Evolutionary conservation across 116 monocot genomes (phyloP), one percentile per base, ranked within the genome.

Genomic region (Dioscorea cayenensis): DNA sequence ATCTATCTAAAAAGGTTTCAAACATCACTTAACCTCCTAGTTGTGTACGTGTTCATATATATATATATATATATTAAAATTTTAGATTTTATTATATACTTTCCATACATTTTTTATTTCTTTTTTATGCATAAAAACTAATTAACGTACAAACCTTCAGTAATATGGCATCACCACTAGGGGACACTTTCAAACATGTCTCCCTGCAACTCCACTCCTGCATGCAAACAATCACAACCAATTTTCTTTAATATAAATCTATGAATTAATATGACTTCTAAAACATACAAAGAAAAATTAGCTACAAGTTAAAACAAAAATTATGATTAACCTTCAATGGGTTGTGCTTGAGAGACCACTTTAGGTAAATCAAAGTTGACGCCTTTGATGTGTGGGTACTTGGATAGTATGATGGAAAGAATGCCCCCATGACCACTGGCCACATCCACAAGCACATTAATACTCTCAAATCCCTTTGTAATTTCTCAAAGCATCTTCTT

Each of bases 141-240:
- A 59, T 17, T 21, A 62, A 7, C n/a, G n/a, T n/a, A n/a, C 62
- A 11, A 21, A 65, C 65, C 65, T 65, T 65, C 65, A 65, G 36
- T 28, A 73, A 73, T 0, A 73, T 73, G 65, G 73, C 73, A 29
- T 73, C 73, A 48, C 73, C 73, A 20, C 28, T 50, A 17, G 73
- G 73, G 73, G 23, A 73, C 73, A 21, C 49, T 51, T 0, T 50
- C 49, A 37, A 73, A 65, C 73, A 73, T 65, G 28, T 73, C 73
- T 2, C 73, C 73, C 9, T n/a, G 27, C 73, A 65, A 65, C 28
- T 73, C 65, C 9, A 73, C 73, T 3, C 73, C 65, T 65, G 65
- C 35, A 28, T 14, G 27, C 6, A 43, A 43, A 43, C 7, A 43
- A 43, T 43, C 43, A 43, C 43, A 43, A 43, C 32, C 32, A 32